Evolutionary conservation across 345 rosid genomes (phyloP).

Genomic region (Citrus mangshanensis): DNA sequence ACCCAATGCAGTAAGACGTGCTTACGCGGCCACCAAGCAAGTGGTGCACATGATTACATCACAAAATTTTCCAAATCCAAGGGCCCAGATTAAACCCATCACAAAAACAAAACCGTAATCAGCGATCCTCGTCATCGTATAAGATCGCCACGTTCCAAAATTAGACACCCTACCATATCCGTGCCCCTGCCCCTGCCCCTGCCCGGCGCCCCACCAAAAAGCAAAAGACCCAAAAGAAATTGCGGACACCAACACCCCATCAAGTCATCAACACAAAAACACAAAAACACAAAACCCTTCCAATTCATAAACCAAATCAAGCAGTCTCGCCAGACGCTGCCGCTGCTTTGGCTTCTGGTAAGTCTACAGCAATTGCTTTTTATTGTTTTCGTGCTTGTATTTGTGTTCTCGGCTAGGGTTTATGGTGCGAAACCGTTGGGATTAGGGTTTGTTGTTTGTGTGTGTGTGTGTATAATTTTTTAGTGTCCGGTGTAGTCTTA

Average conservation of each 20-base stretch:
- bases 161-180: not conserved
- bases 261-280: no score
- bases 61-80: not conserved
- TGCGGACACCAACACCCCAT: no score
- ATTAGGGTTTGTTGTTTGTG: conserved; percentile 9
- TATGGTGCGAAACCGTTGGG: not conserved
- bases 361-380: not conserved
- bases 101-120: not conserved
- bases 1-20: not conserved
- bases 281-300: not conserved
- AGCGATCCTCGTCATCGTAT: not conserved
- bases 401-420: not conserved
- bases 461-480: not conserved
- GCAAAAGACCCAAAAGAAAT: not conserved
- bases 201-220: not conserved
- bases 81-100: not conserved
- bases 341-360: not conserved
- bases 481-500: not conserved
- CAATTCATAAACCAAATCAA: not conserved
- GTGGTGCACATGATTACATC: not conserved
- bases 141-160: not conserved
- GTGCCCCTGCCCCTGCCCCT: not conserved
- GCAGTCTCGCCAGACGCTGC: not conserved
- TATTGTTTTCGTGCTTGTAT: not conserved
- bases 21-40: not conserved